Base-by-base conservation (phyloP, 2,329 filamentous ascomycete species). In the Colletotrichum magnum region DNA sequence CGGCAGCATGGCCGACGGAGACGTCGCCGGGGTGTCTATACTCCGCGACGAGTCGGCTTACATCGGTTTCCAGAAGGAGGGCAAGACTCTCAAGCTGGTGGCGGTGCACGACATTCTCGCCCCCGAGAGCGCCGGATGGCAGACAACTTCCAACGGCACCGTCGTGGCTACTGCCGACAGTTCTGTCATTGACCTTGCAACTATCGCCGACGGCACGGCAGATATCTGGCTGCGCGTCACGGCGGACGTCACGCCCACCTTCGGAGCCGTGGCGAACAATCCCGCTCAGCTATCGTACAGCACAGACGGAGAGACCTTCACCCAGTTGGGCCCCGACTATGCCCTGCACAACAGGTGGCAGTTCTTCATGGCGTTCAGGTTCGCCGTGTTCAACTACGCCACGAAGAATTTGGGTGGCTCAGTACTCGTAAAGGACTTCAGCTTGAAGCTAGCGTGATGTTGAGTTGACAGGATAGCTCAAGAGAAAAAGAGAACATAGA, bases 21-120 rank as follows among this genome's bases (percentile, higher is more conserved):
- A 89, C 69, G 79, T 83, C 12, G 79, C 83, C 0, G 87, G 87
- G 1, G 79, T 87, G 0, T 82, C 84, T 0, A 76, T 86, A 45
- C 85, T 89, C 75, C 83, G 87, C 1, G 86, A 89, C 72, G 76
- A 79, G 13, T 82, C 82, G 0, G 85, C 85, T 0, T 89, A 84
- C 74, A 85, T 89, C 28, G 86, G 85, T 2, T 75, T 89, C 71
- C 83, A 72, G 0, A 66, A 66, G 24, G 61, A 51, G 18, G 66
- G 75, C 3, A 74, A 71, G 24, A 71, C 71, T 0, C 74, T 75
- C n/a, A 74, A 65, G 7, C 71, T 84, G 6, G 58, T 72, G n/a
- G 69, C 77, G 6, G 75, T 80, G 0, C 74, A 77, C 45, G 75
- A 73, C 9, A 65, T 80, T 5, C 74, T 74, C 1, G 74, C 81